A percentile compares a stretch with the other conserved stretches of the same genome.
Evolutionary conservation across 306 rosid species (phyloP).

Genomic region (Sphenostylis stenocarpa): DNA sequence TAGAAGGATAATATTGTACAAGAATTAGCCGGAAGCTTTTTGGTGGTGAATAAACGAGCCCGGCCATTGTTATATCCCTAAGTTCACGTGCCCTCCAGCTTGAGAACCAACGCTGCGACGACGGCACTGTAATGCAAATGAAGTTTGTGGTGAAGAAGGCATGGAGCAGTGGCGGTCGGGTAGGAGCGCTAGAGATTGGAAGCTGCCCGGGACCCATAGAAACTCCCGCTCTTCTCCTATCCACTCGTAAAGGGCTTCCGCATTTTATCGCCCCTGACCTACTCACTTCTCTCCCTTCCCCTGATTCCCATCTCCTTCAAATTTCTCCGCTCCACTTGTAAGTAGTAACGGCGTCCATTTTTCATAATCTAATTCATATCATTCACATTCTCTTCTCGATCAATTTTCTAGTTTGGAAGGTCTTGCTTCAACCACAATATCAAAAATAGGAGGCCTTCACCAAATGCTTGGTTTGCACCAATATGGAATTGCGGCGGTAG

Average conservation of each 20-base stretch:
- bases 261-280: slow-evolving; percentile 76
- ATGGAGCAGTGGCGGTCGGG: slow-evolving; percentile 69
- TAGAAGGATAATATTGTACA: too few species aligned
- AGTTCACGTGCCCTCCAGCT: too few species aligned
- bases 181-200: slow-evolving; percentile 63
- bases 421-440: slow-evolving; percentile 56
- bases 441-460: slow-evolving; percentile 81
- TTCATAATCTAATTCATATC: not conserved
- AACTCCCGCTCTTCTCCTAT: slow-evolving; percentile 79
- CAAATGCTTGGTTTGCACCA: slow-evolving; percentile 60
- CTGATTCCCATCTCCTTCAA: slow-evolving; percentile 82
- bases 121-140: too few species aligned
- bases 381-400: not conserved
- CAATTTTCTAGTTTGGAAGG: slow-evolving; percentile 71
- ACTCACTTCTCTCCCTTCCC: slow-evolving; percentile 87
- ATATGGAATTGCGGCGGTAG: slow-evolving; percentile 64
- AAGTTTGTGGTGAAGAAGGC: slow-evolving; percentile 69
- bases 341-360: slow-evolving; percentile 45
- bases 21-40: too few species aligned
- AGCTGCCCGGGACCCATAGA: slow-evolving; percentile 53
- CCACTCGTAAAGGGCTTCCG: slow-evolving; percentile 90
- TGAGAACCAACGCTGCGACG: too few species aligned
- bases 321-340: slow-evolving; percentile 87
- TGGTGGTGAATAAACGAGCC: too few species aligned
- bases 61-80: too few species aligned